phyloP scores from a whole-genome alignment of 2,329 filamentous ascomycete genomes.

The Cladosporium oxysporum region DNA sequence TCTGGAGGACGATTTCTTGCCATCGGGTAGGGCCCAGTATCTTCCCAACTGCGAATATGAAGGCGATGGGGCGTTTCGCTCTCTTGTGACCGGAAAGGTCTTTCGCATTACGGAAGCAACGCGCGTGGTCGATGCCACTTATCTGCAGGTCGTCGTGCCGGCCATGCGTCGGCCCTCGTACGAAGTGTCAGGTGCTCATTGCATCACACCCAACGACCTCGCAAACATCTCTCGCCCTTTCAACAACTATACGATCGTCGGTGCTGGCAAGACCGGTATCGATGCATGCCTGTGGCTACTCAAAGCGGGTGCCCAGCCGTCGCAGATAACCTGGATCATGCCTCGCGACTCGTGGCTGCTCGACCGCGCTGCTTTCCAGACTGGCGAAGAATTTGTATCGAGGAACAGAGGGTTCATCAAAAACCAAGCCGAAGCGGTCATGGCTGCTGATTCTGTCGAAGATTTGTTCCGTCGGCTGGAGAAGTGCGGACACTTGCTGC shows the following conservation, averaged over 20 bases:
- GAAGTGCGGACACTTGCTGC: constrained; percentile 15
- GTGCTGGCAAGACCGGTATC: constrained; percentile 28
- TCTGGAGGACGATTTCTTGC: constrained; percentile 24
- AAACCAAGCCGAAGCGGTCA: constrained; percentile 13
- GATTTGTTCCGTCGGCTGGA: constrained; percentile 20
- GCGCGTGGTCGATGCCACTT: constrained; percentile 27
- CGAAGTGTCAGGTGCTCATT: constrained; percentile 14
- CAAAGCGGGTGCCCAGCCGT: constrained; percentile 18
- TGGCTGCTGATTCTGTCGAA: constrained; percentile 22
- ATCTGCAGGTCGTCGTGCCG: constrained; percentile 24
- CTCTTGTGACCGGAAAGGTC: constrained; percentile 19
- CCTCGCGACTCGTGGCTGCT: constrained; percentile 26
- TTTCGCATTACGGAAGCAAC: constrained; percentile 19
- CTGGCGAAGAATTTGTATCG: constrained; percentile 11
- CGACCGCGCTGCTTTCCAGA: constrained; percentile 22
- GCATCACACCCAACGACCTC: constrained; percentile 23
- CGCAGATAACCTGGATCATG: constrained; percentile 28
- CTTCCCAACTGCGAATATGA: constrained; percentile 25
- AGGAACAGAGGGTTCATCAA: constrained; percentile 3
- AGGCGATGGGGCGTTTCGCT: constrained; percentile 22
- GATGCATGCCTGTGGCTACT: constrained; percentile 27
- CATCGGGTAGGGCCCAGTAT: constrained; percentile 25
- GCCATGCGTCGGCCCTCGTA: constrained; percentile 26
- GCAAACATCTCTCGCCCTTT: constrained; percentile 18
- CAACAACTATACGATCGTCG: constrained; percentile 25